Base-by-base conservation (phyloP, 352 stramenopile species). In the Globisporangium paddicum region DNA sequence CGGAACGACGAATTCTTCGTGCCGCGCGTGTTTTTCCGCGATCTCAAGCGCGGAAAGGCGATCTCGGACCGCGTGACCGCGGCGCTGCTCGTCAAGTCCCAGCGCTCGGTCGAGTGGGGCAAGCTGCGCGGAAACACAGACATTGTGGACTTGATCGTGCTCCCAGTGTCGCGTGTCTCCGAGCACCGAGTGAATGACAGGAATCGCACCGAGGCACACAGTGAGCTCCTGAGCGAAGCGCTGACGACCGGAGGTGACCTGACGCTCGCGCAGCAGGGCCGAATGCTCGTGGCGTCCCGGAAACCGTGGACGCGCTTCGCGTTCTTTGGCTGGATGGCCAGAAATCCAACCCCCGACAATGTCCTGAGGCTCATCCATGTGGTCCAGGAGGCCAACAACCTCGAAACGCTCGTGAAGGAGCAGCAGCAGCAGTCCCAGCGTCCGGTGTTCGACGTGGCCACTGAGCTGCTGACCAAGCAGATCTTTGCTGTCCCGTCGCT, bases 1-100 rank as follows among this genome's bases (percentile, higher is more conserved):
- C 56, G 62, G 4, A 58, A 64, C 18, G 44, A 62, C 18, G 73
- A 86, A 38, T 86, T 86, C 49, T 44, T 71, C 11, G 62, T 81
- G 3, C 69, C 72, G 9, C 51, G 41, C 2, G 14, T 78, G 1
- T 14, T 49, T 7, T 62, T 64, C 19, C 26, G 55, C 2, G 66
- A 72, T 2, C 42, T 77, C 0, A 48, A 40, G 34, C 61, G 63
- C 14, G 71, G 71, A 2, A 68, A 64, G 18, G 35, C 28, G 2
- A 14, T 73, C 28, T 41, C 37, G 1, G 37, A 48, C 23, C 64
- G 47, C 21, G 53, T 69, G 8, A 28, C 35, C 6, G n/a, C 30
- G 40, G 25, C 46, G 14, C 35, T 69, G n/a, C 55, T 58, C 13
- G 23, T 9, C 10, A 71, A 69, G 51, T 48, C 58, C 5, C 34